phyloP scores from a whole-genome alignment of 2,329 filamentous ascomycete species.

The Apiospora rasikravindrae region DNA sequence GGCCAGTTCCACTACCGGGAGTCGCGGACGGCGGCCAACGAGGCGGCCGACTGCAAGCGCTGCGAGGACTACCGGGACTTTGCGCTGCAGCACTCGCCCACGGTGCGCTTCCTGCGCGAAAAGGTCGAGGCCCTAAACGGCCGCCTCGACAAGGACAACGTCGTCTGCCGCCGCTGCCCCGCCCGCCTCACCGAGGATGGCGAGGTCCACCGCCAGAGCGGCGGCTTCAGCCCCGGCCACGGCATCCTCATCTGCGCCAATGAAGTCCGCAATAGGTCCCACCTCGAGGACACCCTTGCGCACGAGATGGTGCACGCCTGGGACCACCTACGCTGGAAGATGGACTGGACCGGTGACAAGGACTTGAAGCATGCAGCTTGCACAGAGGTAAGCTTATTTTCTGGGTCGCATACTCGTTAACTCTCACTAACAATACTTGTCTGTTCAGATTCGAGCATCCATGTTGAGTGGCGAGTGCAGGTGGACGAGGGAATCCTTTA shows the following conservation, averaged over 20 bases:
- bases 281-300: constrained; percentile 90
- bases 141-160: constrained; percentile 72
- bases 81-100: constrained; percentile 82
- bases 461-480: constrained; percentile 94
- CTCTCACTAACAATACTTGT: neutral
- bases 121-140: constrained; percentile 83
- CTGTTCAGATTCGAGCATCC: constrained; percentile 79
- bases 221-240: constrained; percentile 84
- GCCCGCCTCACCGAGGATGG: constrained; percentile 61
- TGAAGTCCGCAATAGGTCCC: constrained; percentile 77
- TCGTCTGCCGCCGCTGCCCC: constrained; percentile 81
- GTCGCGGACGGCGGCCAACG: constrained; percentile 75
- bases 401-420: neutral
- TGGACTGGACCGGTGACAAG: constrained; percentile 75
- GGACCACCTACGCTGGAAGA: constrained; percentile 90
- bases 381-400: constrained; percentile 70
- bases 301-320: constrained; percentile 99
- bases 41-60: constrained; percentile 76
- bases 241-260: constrained; percentile 95
- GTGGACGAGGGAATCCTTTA: constrained; percentile 85
- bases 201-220: constrained; percentile 68
- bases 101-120: constrained; percentile 84
- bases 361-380: constrained; percentile 89
- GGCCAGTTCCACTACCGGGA: constrained; percentile 79
- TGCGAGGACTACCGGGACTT: constrained; percentile 86